A percentile compares a stretch with the other conserved stretches of the same genome.
These are phyloP conservation scores for Sarocladiaceae sp. DNA, from an alignment of 2,329 filamentous ascomycete species.

Conservation along the genomic window DNA sequence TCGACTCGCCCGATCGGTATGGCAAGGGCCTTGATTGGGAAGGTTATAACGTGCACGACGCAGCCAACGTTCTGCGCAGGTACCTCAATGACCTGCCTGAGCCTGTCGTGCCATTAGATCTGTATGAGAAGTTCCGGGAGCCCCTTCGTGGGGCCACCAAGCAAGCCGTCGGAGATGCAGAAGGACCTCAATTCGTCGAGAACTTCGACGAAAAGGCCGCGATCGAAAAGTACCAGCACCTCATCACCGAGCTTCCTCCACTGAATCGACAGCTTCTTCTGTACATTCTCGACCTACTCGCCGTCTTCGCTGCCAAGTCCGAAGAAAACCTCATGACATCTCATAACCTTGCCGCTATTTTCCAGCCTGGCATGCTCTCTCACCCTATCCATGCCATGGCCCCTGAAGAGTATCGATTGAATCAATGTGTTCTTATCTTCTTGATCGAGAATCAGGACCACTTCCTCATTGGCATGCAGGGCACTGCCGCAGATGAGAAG, in stretches of 20 bases:
- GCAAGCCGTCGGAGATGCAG: conserved; percentile 67
- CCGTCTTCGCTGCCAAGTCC: conserved; percentile 94
- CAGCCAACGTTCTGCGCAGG: conserved; percentile 89
- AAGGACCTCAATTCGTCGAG: conserved; percentile 66
- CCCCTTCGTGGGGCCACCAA: conserved; percentile 70
- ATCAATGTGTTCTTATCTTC: conserved; percentile 96
- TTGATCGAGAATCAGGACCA: conserved; percentile 98
- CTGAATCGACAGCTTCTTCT: conserved; percentile 90
- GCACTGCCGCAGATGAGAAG: conserved; percentile 91
- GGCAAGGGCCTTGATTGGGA: conserved; percentile 97
- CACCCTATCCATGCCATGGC: conserved; percentile 95
- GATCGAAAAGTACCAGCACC: conserved; percentile 77
- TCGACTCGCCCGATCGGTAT: conserved; percentile 92
- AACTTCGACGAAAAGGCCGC: conserved; percentile 60
- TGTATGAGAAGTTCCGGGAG: conserved; percentile 87
- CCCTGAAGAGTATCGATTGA: conserved; percentile 87
- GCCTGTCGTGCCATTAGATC: conserved; percentile 89
- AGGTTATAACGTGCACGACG: conserved; percentile 97
- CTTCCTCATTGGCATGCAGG: conserved; percentile 97
- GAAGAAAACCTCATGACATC: conserved; percentile 97
- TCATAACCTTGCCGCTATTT: conserved; percentile 91
- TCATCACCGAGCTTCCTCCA: conserved; percentile 90
- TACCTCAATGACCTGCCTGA: conserved; percentile 97
- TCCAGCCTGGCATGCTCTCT: conserved; percentile 93
- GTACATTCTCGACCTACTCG: conserved; percentile 92